Conservation (phyloP, 805 yeast species). For the Suhomyces faveliae region DNA sequence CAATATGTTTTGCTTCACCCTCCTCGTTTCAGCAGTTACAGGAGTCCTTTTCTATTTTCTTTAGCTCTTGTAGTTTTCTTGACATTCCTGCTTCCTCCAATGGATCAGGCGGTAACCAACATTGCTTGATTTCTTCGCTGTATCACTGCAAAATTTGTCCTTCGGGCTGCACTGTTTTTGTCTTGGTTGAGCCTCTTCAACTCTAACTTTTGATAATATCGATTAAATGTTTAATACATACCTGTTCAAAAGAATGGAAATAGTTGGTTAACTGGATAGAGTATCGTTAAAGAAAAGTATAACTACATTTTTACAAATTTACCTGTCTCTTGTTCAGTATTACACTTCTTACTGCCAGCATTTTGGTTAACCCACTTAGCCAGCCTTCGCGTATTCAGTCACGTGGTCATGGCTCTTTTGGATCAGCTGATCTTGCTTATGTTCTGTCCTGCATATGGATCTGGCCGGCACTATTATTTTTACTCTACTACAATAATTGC, state of each 20-base stretch:
- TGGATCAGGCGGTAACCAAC: not conserved
- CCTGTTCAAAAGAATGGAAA: slow-evolving; percentile 4
- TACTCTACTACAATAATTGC: too few relatives aligned
- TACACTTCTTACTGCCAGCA: not conserved
- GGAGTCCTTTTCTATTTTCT: too few relatives aligned
- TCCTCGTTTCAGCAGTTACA: not conserved
- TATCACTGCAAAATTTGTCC: not conserved
- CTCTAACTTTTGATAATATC: not conserved
- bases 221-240: not conserved
- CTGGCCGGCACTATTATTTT: too few relatives aligned
- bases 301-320: not conserved
- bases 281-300: slow-evolving; percentile 1
- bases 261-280: slow-evolving; percentile 3
- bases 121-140: not conserved
- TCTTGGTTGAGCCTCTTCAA: not conserved
- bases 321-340: not conserved
- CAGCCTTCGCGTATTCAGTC: not conserved
- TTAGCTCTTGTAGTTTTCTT: not conserved
- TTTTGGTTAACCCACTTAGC: not conserved
- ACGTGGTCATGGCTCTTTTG: not conserved
- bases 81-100: not conserved
- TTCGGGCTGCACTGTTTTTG: not conserved
- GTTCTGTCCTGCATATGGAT: not conserved
- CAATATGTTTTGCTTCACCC: not conserved
- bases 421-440: too few relatives aligned